phyloP scores from a whole-genome alignment of 305 asterid genomes.

The Rubia occidens region DNA sequence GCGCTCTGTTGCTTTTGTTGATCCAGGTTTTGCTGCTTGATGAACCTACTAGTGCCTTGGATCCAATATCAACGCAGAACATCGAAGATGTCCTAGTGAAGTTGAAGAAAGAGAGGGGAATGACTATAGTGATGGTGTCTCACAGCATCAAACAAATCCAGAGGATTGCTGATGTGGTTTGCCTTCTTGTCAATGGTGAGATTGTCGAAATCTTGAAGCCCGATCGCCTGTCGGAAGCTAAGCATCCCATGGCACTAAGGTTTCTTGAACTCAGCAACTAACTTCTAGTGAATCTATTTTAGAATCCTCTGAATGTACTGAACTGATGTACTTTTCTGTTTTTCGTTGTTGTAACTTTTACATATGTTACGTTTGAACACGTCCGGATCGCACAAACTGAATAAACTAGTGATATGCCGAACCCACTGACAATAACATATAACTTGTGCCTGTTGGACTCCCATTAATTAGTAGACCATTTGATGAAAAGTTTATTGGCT shows the following conservation, averaged over 20 bases:
- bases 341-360: background rate
- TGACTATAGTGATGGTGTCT: constrained; percentile 69
- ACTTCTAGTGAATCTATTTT: background rate
- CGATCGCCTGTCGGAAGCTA: constrained; percentile 53
- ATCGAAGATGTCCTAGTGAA: constrained; percentile 66
- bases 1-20: constrained; percentile 1
- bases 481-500: too few relatives aligned
- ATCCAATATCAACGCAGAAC: constrained; percentile 86
- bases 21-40: constrained; percentile 69
- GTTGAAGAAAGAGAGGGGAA: constrained; percentile 55
- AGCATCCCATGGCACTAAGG: constrained; percentile 69
- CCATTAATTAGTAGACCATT: background rate
- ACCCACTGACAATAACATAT: background rate
- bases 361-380: background rate
- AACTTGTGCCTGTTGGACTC: too few relatives aligned
- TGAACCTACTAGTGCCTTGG: constrained; percentile 93
- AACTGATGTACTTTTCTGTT: too few relatives aligned
- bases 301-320: constrained; percentile 1
- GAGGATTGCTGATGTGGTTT: constrained; percentile 79
- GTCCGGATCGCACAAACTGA: background rate
- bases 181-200: constrained; percentile 69
- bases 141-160: constrained; percentile 87
- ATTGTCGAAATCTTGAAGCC: constrained; percentile 67
- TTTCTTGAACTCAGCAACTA: constrained; percentile 64
- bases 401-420: background rate